These are phyloP conservation scores for Alloteropsis semialata DNA, from an alignment of 176 grass and related monocot species.

Conservation along the genomic window DNA sequence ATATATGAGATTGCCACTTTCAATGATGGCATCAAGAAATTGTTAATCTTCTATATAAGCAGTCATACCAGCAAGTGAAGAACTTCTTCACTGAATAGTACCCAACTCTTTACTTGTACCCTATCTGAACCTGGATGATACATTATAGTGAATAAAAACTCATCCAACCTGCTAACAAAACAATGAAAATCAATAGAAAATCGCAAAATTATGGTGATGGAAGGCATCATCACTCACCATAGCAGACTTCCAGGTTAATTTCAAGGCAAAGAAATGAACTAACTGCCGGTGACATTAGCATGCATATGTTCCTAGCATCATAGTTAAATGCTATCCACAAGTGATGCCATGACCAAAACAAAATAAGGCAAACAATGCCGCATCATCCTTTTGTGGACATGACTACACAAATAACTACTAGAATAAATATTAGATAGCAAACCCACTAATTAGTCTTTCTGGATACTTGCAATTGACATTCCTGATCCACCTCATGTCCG, in stretches of 20 bases:
- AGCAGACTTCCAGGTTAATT: not conserved
- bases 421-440: not conserved
- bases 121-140: not conserved
- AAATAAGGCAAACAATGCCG: not conserved
- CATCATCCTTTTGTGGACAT: not conserved
- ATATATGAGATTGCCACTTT: not conserved
- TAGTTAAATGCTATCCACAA: not conserved
- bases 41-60: not conserved
- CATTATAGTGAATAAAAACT: not conserved
- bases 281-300: not conserved
- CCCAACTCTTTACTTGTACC: not conserved
- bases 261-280: not conserved
- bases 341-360: not conserved
- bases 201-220: not conserved
- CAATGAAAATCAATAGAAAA: not conserved
- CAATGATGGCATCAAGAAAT: not conserved
- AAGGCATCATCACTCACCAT: not conserved
- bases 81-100: not conserved
- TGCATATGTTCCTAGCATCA: not conserved
- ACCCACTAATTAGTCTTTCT: not conserved
- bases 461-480: not conserved
- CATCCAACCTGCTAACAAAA: not conserved
- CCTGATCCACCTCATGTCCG: not conserved
- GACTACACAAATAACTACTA: not conserved
- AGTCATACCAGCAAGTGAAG: not conserved